Evolutionary conservation across 78 protist species (phyloP).

Genomic region (Capsaspora owczarzaki): DNA sequence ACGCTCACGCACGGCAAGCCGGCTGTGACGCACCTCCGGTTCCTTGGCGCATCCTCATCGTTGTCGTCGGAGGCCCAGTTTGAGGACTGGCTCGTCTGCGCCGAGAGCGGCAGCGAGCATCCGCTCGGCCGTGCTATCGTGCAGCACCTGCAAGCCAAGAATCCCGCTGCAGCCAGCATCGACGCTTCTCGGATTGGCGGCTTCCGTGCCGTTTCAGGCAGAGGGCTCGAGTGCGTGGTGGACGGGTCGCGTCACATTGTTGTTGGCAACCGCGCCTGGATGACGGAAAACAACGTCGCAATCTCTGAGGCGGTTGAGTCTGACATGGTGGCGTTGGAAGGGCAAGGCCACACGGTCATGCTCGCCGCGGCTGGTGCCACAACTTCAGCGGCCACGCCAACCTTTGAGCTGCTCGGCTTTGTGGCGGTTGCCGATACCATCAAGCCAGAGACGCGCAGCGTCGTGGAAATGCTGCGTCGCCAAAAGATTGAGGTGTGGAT

Average conservation of each 20-base stretch:
- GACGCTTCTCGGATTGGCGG: too few relatives aligned
- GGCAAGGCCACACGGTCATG: constrained; percentile 37
- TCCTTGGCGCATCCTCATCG: neutral
- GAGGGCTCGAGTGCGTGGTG: neutral
- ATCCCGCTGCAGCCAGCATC: neutral
- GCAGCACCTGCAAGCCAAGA: neutral
- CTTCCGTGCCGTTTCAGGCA: neutral
- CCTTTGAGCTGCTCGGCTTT: neutral
- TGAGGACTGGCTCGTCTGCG: neutral
- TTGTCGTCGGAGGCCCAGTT: neutral
- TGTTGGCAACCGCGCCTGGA: constrained; percentile 22
- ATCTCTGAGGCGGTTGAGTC: neutral
- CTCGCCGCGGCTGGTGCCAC: constrained; percentile 21
- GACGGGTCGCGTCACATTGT: neutral
- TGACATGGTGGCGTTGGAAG: neutral
- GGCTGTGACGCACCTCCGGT: neutral
- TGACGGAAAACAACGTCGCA: neutral
- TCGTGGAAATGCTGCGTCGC: constrained; percentile 31
- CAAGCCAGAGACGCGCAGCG: constrained; percentile 32
- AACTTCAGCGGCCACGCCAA: neutral
- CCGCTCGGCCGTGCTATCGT: constrained; percentile 33
- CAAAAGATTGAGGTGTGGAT: constrained; percentile 54
- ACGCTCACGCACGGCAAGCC: constrained; percentile 69
- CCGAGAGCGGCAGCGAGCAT: constrained; percentile 26
- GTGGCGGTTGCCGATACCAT: constrained; percentile 21